Percentiles rank a stretch among this genome's conserved stretches.
Evolutionary conservation across 768 basidiomycete genomes (phyloP).

Genomic region (Mycena olivaceomarginata): DNA sequence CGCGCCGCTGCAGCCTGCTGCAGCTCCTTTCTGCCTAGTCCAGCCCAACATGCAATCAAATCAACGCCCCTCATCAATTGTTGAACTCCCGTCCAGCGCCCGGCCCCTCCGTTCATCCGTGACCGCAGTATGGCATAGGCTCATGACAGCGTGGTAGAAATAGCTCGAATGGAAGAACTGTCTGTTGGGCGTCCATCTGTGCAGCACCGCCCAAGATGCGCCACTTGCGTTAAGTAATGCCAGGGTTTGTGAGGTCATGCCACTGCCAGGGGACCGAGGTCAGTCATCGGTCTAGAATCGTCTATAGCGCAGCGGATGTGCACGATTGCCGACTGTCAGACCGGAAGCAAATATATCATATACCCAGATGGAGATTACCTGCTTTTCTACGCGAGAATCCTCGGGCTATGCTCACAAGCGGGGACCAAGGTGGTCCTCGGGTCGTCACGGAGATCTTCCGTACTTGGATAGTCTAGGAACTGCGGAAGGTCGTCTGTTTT

Average conservation of each 20-base stretch:
- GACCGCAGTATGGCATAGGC: no score
- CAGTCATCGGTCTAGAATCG: neutral
- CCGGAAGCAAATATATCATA: neutral
- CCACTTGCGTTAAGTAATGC: neutral
- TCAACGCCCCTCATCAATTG: neutral
- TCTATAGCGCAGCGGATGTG: neutral
- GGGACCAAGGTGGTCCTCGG: neutral
- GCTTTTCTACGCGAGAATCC: neutral
- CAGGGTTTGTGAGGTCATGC: neutral
- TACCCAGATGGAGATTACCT: conserved; percentile 4
- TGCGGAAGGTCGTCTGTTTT: neutral
- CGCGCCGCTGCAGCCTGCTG: neutral
- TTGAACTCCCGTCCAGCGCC: neutral
- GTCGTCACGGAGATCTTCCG: neutral
- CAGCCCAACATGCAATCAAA: neutral
- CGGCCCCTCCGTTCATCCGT: neutral
- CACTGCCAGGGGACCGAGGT: neutral
- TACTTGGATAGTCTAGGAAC: neutral
- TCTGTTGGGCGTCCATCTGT: no score
- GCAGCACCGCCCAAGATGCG: neutral
- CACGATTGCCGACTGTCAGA: conserved; percentile 17
- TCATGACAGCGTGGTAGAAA: conserved; percentile 12
- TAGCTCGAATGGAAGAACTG: neutral
- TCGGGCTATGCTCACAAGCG: neutral
- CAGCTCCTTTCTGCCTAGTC: conserved; percentile 15